A percentile compares a stretch with the other conserved stretches of the same genome.
Conservation (phyloP, 306 rosid genomes). For the Castanopsis chinensis region DNA sequence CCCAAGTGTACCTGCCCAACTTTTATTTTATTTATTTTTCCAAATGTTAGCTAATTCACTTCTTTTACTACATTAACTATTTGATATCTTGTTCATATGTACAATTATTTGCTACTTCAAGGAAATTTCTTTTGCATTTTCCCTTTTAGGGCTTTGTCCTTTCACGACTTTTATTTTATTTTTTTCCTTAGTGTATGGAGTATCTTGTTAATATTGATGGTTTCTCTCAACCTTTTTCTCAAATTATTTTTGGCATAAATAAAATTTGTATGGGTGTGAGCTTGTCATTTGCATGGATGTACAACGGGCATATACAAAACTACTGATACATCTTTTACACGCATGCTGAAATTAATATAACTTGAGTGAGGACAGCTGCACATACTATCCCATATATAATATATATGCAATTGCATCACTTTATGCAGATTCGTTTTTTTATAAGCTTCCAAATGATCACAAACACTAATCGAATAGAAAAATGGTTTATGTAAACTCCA, state of each 20-base stretch:
- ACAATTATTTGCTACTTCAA: conserved; percentile 12
- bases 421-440: no score
- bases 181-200: no score
- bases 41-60: no score
- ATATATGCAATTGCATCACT: not conserved
- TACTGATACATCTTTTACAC: no score
- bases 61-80: no score
- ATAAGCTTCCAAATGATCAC: no score
- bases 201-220: not conserved
- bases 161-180: not conserved
- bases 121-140: conserved; percentile 3
- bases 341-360: not conserved
- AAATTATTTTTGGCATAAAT: not conserved
- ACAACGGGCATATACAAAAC: not conserved
- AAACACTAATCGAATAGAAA: no score
- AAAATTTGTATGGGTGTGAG: not conserved
- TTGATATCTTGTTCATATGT: conserved; percentile 6
- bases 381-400: not conserved
- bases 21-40: no score
- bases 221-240: not conserved
- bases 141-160: conserved; percentile 2
- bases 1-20: not conserved
- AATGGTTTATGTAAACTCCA: not conserved
- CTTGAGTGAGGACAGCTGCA: not conserved
- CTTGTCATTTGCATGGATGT: not conserved